Evolutionary conservation across 805 yeast species (phyloP).

Genomic region (Nakazawaea holstii): DNA sequence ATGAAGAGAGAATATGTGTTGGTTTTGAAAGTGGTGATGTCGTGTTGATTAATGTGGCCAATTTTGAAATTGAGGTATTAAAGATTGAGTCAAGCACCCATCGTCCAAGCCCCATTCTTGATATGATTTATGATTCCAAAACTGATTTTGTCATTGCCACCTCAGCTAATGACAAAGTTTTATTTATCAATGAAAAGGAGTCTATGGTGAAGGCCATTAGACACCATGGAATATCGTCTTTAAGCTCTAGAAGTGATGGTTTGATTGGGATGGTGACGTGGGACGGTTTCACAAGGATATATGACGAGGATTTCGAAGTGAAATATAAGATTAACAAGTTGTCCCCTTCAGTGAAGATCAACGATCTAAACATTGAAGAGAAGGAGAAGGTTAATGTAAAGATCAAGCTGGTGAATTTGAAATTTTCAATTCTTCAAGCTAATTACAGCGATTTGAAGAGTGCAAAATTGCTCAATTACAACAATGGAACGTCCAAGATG

Average conservation of each 20-base stretch:
- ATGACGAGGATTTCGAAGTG: conserved; percentile 9
- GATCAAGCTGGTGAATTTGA: conserved; percentile 16
- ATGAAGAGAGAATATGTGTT: conserved; percentile 29
- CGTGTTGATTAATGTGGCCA: conserved; percentile 23
- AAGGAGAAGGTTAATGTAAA: conserved; percentile 13
- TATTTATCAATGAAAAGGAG: conserved; percentile 19
- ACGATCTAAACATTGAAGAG: conserved; percentile 9
- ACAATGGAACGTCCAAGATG: conserved; percentile 28
- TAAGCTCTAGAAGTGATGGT: conserved; percentile 18
- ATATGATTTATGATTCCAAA: conserved; percentile 28
- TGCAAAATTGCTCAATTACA: conserved; percentile 12
- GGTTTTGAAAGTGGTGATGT: conserved; percentile 79
- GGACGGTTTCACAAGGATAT: conserved; percentile 42
- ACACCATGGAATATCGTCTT: conserved; percentile 32
- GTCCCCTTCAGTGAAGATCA: conserved; percentile 19
- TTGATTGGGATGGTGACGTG: conserved; percentile 39
- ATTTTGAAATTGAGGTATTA: conserved; percentile 16
- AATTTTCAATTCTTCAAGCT: conserved; percentile 19
- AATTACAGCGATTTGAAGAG: conserved; percentile 12
- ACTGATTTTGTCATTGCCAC: conserved; percentile 32
- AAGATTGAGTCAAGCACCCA: conserved; percentile 26
- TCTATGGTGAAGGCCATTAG: conserved; percentile 17
- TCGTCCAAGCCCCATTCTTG: conserved; percentile 51
- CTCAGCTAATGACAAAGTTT: conserved; percentile 41
- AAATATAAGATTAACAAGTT: conserved; percentile 18